phyloP scores from a whole-genome alignment of 768 basidiomycete genomes.

The Mycena galericulata region DNA sequence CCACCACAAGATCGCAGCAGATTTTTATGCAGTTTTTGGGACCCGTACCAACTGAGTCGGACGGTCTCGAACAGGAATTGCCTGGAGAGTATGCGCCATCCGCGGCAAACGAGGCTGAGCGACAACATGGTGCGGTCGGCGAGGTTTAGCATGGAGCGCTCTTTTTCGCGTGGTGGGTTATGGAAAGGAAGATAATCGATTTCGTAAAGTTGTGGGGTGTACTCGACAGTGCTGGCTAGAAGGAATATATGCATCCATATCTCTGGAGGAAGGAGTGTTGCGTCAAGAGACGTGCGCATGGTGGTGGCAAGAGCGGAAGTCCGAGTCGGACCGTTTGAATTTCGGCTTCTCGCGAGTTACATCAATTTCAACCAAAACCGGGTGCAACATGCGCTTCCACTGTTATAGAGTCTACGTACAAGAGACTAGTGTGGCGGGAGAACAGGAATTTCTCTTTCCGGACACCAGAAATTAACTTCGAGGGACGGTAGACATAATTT shows the following conservation, averaged over 20 bases:
- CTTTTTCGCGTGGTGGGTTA: background rate
- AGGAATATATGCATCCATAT: constrained; percentile 11
- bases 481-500: too few relatives aligned
- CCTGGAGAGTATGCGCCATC: background rate
- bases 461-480: too few relatives aligned
- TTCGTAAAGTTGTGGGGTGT: constrained; percentile 19
- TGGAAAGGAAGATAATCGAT: constrained; percentile 8
- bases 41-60: constrained; percentile 13
- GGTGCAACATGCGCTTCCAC: too few relatives aligned
- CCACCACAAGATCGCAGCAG: background rate
- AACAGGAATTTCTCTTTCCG: too few relatives aligned
- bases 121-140: background rate
- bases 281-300: background rate
- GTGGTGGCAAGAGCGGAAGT: too few relatives aligned
- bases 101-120: constrained; percentile 12
- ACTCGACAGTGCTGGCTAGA: background rate
- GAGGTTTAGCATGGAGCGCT: constrained; percentile 1
- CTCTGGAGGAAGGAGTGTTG: constrained; percentile 1
- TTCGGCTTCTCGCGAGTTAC: too few relatives aligned
- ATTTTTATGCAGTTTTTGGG: background rate
- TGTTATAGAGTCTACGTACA: too few relatives aligned
- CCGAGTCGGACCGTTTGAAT: background rate
- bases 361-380: too few relatives aligned
- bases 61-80: constrained; percentile 7
- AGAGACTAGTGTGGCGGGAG: too few relatives aligned